Percentiles rank a stretch among this genome's conserved stretches.
Conservation (phyloP, 306 rosid species). For the Vigna nakashimae region DNA sequence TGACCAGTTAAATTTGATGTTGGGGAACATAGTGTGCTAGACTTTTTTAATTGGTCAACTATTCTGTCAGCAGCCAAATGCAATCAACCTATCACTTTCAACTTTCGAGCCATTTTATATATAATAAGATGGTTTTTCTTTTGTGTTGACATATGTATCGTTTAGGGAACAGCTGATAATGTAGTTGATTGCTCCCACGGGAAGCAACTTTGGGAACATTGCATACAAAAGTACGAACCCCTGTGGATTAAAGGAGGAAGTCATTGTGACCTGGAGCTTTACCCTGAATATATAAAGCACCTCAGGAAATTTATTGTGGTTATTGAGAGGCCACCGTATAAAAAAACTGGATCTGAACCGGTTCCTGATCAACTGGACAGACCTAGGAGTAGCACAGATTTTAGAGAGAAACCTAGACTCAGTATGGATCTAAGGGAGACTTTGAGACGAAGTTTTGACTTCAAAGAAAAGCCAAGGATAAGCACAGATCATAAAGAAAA, state of each 20-base stretch:
- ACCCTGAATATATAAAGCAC: constrained; percentile 89
- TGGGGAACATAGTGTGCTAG: background rate
- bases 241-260: constrained; percentile 96
- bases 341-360: constrained; percentile 52
- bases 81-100: constrained; percentile 23
- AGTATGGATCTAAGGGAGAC: constrained; percentile 74
- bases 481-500: constrained; percentile 73
- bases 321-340: constrained; percentile 61
- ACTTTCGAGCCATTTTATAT: constrained; percentile 43
- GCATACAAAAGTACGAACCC: constrained; percentile 95
- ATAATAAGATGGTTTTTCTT: constrained; percentile 33
- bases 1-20: constrained; percentile 11
- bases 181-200: constrained; percentile 98
- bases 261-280: constrained; percentile 91
- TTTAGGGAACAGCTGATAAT: constrained; percentile 85
- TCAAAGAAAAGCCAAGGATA: constrained; percentile 53
- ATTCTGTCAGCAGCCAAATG: constrained; percentile 21
- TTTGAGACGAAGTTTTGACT: constrained; percentile 53
- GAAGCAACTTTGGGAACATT: constrained; percentile 91
- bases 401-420: constrained; percentile 73
- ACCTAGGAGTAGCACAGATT: constrained; percentile 78
- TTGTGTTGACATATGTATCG: constrained; percentile 39
- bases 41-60: background rate
- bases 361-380: constrained; percentile 60
- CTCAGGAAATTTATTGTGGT: constrained; percentile 80